Evolutionary conservation across 2,329 filamentous ascomycete species (phyloP).

Genomic region (Sclerotiophoma versabilis): DNA sequence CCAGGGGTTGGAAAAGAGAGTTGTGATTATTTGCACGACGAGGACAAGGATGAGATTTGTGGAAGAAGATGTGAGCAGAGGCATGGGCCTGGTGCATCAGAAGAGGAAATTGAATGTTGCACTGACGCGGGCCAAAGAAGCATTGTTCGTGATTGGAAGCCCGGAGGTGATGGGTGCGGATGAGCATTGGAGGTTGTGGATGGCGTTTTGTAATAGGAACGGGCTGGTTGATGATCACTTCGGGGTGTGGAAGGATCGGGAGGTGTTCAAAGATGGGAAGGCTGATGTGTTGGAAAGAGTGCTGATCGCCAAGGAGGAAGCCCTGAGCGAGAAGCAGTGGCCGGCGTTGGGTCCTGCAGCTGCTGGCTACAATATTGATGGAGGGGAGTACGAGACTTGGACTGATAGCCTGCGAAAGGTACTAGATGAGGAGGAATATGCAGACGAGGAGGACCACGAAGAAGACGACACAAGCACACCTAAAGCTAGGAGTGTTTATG

Average conservation of each 20-base stretch:
- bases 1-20: conserved; percentile 54
- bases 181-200: conserved; percentile 47
- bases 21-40: conserved; percentile 56
- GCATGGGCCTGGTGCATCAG: conserved; percentile 49
- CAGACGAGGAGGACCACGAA: conserved; percentile 1
- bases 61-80: conserved; percentile 36
- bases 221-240: conserved; percentile 36
- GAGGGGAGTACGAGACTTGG: conserved; percentile 35
- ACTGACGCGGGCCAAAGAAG: conserved; percentile 54
- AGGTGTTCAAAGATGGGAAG: conserved; percentile 9
- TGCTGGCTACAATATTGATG: conserved; percentile 9
- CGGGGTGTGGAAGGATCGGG: conserved; percentile 11
- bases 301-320: conserved; percentile 31
- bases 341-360: conserved; percentile 24
- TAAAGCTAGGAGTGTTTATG: background rate
- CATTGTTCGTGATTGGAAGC: conserved; percentile 52
- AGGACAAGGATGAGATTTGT: conserved; percentile 45
- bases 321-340: conserved; percentile 3
- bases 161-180: conserved; percentile 49
- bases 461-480: background rate
- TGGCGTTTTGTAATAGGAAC: conserved; percentile 51
- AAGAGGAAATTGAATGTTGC: conserved; percentile 55
- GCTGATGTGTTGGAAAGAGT: conserved; percentile 39
- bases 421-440: conserved; percentile 28
- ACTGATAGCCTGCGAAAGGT: conserved; percentile 27